Conservation (phyloP, 257 asterid species). For the Solanum ossicruentum region DNA sequence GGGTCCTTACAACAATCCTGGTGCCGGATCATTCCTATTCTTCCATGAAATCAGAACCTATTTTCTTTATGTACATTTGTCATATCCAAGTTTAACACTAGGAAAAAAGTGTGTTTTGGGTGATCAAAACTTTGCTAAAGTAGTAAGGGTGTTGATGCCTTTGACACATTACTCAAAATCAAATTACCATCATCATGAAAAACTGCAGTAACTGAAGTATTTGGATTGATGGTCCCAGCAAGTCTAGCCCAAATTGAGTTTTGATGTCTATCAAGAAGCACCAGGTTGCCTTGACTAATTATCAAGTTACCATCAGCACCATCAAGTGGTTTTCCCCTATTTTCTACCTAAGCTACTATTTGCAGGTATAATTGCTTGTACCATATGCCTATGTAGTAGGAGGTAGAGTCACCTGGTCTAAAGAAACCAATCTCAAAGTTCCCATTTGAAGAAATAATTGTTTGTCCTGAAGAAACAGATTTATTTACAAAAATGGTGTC, state of each 20-base stretch:
- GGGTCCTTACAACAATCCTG: neutral
- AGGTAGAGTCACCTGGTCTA: neutral
- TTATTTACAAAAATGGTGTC: neutral
- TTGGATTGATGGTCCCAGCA: too few relatives aligned
- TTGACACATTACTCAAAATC: too few relatives aligned
- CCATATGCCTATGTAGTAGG: constrained; percentile 21
- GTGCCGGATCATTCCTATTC: neutral
- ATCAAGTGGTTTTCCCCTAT: neutral
- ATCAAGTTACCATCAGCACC: neutral
- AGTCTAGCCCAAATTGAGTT: too few relatives aligned
- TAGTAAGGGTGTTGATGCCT: too few relatives aligned
- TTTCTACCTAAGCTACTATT: neutral
- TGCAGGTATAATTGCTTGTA: neutral
- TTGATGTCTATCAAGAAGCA: too few relatives aligned
- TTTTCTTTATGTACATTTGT: neutral
- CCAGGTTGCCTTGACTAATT: too few relatives aligned
- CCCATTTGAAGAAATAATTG: neutral
- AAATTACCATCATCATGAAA: too few relatives aligned
- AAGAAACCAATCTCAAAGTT: too few relatives aligned
- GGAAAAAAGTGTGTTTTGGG: neutral
- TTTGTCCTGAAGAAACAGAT: neutral
- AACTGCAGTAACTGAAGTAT: too few relatives aligned
- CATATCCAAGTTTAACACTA: neutral
- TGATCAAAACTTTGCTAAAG: neutral
- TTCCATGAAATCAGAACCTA: neutral